These are phyloP conservation scores for Houttuynia cordata DNA, from an alignment of 164 flowering plant species.

Conservation along the genomic window DNA sequence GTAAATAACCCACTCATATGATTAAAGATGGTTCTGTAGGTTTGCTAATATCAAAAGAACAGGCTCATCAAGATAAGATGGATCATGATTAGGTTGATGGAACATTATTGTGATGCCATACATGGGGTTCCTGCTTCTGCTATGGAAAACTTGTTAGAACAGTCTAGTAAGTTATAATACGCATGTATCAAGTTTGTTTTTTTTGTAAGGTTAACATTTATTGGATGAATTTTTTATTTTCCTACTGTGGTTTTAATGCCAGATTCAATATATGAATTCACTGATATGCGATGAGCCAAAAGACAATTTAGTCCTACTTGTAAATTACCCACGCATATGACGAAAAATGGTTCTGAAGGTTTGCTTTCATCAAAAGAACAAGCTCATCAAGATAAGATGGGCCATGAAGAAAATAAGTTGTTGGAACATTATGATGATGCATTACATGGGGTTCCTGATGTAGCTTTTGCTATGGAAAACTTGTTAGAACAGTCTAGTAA, in stretches of 20 bases:
- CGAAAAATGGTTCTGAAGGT: constrained; percentile 11
- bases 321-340: constrained; percentile 38
- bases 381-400: constrained; percentile 4
- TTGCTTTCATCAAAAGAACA: constrained; percentile 8
- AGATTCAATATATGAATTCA: constrained; percentile 62
- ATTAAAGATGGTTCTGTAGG: constrained; percentile 11
- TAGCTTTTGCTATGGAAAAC: constrained; percentile 89
- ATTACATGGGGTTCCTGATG: constrained; percentile 40
- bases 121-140: constrained; percentile 62
- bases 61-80: constrained; percentile 4
- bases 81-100: constrained; percentile 11
- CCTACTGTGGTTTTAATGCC: constrained; percentile 7
- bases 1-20: constrained; percentile 38
- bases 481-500: constrained; percentile 77
- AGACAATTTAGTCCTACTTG: constrained; percentile 5
- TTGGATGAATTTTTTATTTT: constrained; percentile 3
- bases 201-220: neutral
- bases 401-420: constrained; percentile 11
- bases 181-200: neutral
- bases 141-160: constrained; percentile 82
- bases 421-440: constrained; percentile 16
- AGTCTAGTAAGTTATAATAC: constrained; percentile 61
- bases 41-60: constrained; percentile 7
- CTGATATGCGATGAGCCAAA: constrained; percentile 37
- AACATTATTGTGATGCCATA: constrained; percentile 21